A percentile compares a stretch with the other conserved stretches of the same genome.
Conservation (phyloP, 2,329 filamentous ascomycete species). For the Ceratocystis huliohia region DNA sequence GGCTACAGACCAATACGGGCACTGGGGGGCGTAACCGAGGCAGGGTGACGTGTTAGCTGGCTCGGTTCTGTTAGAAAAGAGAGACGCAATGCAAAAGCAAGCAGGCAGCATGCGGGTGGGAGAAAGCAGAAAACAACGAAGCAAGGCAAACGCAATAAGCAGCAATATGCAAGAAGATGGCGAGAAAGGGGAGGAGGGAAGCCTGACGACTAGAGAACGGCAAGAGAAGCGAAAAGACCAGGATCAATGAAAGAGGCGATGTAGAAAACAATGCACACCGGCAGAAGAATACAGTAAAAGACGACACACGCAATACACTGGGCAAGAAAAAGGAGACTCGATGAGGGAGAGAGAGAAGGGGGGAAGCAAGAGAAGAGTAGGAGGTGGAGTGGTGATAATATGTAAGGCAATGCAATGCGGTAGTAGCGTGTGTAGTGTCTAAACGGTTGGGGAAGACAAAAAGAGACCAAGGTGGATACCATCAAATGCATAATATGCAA, state of each 20-base stretch:
- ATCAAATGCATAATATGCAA: slow-evolving; percentile 8
- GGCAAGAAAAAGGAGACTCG: not conserved
- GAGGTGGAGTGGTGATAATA: not conserved
- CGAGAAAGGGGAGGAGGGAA: not conserved
- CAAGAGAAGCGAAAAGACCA: not conserved
- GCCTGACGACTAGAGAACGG: not conserved
- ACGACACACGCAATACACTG: not conserved
- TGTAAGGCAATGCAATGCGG: slow-evolving; percentile 5
- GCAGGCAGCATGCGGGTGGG: slow-evolving; percentile 9
- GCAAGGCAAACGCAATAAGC: not conserved
- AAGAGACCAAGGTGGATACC: slow-evolving; percentile 2
- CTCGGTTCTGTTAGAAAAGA: slow-evolving; percentile 18
- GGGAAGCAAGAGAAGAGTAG: not conserved
- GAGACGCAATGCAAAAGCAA: slow-evolving; percentile 17
- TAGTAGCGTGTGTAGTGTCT: not conserved
- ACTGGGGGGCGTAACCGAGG: slow-evolving; percentile 17
- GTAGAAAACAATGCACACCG: not conserved
- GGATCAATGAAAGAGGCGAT: not conserved
- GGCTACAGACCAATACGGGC: slow-evolving; percentile 11
- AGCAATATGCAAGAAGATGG: not conserved
- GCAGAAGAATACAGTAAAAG: not conserved
- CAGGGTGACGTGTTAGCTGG: slow-evolving; percentile 21
- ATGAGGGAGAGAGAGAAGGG: not conserved
- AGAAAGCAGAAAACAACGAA: not conserved
- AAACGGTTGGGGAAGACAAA: slow-evolving; percentile 7